Conservation (phyloP, 352 stramenopile species). For the Phytophthora macrochlamydospora region DNA sequence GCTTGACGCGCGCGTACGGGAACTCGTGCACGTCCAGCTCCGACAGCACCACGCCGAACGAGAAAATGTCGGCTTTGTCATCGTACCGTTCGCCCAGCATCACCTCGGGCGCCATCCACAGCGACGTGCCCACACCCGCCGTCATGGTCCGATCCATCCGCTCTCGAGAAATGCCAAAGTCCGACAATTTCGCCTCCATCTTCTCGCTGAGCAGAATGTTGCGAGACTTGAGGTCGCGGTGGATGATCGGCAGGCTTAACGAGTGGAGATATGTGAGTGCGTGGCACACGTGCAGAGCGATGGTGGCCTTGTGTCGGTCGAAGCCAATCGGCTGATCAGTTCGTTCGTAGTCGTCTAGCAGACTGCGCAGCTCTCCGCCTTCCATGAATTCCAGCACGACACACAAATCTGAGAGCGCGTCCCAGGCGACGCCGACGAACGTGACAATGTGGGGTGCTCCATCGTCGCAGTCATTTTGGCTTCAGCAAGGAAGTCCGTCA, state of each 20-base stretch:
- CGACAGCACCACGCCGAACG: conserved; percentile 60
- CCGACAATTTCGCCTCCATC: conserved; percentile 59
- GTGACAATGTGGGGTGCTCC: conserved; percentile 38
- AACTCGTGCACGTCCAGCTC: conserved; percentile 48
- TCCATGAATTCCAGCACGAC: conserved; percentile 53
- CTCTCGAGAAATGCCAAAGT: conserved; percentile 57
- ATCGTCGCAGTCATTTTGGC: conserved; percentile 33
- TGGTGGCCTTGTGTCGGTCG: conserved; percentile 22
- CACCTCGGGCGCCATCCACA: conserved; percentile 65
- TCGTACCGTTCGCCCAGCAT: conserved; percentile 62
- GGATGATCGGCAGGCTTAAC: conserved; percentile 20
- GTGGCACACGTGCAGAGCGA: conserved; percentile 39
- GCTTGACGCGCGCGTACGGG: conserved; percentile 24
- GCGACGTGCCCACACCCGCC: conserved; percentile 49
- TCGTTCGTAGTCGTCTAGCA: conserved; percentile 33
- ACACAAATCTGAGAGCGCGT: conserved; percentile 38
- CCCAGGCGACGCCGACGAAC: conserved; percentile 49
- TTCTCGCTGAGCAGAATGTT: conserved; percentile 57
- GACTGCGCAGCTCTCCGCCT: conserved; percentile 40
- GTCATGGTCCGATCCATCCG: conserved; percentile 38
- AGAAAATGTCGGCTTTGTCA: conserved; percentile 63
- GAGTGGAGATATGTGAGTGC: conserved; percentile 45
- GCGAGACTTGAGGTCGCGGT: conserved; percentile 38
- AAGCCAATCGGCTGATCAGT: conserved; percentile 13
- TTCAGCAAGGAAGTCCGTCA: conserved; percentile 43